Evolutionary conservation across 257 asterid genomes (phyloP).

Genomic region (Salvia rosmarinus): DNA sequence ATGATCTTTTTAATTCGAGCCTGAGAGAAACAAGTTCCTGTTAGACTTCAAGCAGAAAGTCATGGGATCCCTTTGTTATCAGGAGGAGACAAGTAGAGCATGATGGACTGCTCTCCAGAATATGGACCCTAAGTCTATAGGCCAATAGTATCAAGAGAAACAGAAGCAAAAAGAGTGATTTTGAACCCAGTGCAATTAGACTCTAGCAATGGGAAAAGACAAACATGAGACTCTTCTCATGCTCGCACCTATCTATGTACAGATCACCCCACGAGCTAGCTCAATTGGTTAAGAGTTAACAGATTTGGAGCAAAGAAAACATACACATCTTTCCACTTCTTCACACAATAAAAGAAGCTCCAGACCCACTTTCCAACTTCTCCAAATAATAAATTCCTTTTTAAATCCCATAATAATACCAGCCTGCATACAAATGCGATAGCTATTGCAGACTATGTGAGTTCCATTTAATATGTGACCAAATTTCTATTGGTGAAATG

Average conservation of each 20-base stretch:
- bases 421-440: not conserved
- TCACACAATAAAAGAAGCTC: constrained; percentile 1
- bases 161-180: not conserved
- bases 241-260: not conserved
- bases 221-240: not conserved
- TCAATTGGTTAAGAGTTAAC: too few species aligned
- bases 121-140: not conserved
- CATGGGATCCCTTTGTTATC: not conserved
- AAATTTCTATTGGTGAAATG: not conserved
- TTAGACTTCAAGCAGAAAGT: constrained; percentile 14
- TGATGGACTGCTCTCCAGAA: not conserved
- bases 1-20: constrained; percentile 88
- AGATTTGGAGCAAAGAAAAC: too few species aligned
- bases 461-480: not conserved
- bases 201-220: not conserved
- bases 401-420: not conserved
- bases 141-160: not conserved
- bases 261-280: too few species aligned
- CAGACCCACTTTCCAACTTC: not conserved
- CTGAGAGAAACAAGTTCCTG: constrained; percentile 42
- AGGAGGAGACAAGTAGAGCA: constrained; percentile 3
- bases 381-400: not conserved
- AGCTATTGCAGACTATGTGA: not conserved
- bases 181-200: not conserved
- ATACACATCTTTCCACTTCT: not conserved